phyloP scores from a whole-genome alignment of 345 rosid species.

The Jatropha curcas region DNA sequence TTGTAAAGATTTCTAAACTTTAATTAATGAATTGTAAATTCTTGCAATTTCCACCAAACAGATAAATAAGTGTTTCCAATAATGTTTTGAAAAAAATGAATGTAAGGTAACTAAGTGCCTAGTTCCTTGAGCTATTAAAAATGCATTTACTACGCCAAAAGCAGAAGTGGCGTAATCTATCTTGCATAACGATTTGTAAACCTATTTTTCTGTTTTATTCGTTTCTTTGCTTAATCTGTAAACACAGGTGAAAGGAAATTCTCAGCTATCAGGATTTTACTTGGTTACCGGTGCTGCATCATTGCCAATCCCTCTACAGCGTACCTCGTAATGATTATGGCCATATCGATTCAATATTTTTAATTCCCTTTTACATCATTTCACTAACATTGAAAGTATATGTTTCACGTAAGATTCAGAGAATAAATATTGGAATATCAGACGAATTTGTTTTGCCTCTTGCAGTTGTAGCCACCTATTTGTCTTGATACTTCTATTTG shows the following conservation, averaged over 20 bases:
- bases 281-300: slow-evolving; percentile 60
- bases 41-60: too few relatives aligned
- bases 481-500: neutral
- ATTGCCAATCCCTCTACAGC: slow-evolving; percentile 64
- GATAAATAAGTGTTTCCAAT: too few relatives aligned
- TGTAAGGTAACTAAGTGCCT: too few relatives aligned
- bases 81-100: too few relatives aligned
- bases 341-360: slow-evolving; percentile 1
- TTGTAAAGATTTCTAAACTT: too few relatives aligned
- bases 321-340: slow-evolving; percentile 17
- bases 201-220: slow-evolving; percentile 1
- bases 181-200: neutral
- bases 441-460: neutral
- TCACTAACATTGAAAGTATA: neutral
- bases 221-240: slow-evolving; percentile 15
- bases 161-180: neutral
- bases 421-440: neutral
- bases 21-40: too few relatives aligned
- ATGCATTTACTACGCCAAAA: too few relatives aligned
- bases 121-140: neutral
- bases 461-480: neutral
- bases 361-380: neutral
- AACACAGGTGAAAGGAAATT: slow-evolving; percentile 63
- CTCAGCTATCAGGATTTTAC: slow-evolving; percentile 32
- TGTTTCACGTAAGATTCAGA: neutral